A percentile compares a stretch with the other conserved stretches of the same genome.
These are phyloP conservation scores for Ajuga chamaepitys DNA, from an alignment of 257 asterid species.

Conservation along the genomic window DNA sequence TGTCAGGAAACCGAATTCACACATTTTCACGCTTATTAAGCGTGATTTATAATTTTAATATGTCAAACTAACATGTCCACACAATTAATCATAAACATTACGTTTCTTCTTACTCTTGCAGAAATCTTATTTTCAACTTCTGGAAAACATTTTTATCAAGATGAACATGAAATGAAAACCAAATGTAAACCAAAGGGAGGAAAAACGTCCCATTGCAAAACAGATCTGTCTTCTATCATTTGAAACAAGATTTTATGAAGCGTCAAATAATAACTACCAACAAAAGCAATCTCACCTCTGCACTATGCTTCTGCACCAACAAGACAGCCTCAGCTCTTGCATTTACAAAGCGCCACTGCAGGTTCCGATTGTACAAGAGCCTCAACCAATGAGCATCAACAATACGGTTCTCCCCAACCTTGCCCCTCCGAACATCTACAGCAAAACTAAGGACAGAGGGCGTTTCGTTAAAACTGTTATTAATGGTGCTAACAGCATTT, in stretches of 20 bases:
- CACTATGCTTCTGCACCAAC: constrained; percentile 66
- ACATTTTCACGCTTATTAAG: not conserved
- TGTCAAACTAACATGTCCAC: not conserved
- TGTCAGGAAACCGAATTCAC: not conserved
- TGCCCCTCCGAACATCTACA: constrained; percentile 91
- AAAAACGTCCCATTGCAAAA: not conserved
- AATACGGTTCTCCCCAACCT: constrained; percentile 78
- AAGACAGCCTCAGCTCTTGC: constrained; percentile 73
- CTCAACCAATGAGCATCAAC: constrained; percentile 82
- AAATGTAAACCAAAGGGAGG: not conserved
- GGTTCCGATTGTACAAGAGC: constrained; percentile 79
- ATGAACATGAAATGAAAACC: not conserved
- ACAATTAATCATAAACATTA: not conserved
- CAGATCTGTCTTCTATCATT: not conserved
- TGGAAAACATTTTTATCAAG: not conserved
- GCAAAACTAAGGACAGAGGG: constrained; percentile 95
- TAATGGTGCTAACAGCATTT: constrained; percentile 74
- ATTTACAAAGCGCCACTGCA: constrained; percentile 90
- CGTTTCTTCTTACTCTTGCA: not conserved
- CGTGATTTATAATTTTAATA: too few species aligned
- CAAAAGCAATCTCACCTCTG: constrained; percentile 56
- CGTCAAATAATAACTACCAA: constrained; percentile 6
- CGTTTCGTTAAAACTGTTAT: constrained; percentile 52
- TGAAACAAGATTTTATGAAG: not conserved
- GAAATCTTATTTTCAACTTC: not conserved